These are phyloP conservation scores for Xylaria flabelliformis DNA, from an alignment of 495 filamentous ascomycete species.

Conservation along the genomic window DNA sequence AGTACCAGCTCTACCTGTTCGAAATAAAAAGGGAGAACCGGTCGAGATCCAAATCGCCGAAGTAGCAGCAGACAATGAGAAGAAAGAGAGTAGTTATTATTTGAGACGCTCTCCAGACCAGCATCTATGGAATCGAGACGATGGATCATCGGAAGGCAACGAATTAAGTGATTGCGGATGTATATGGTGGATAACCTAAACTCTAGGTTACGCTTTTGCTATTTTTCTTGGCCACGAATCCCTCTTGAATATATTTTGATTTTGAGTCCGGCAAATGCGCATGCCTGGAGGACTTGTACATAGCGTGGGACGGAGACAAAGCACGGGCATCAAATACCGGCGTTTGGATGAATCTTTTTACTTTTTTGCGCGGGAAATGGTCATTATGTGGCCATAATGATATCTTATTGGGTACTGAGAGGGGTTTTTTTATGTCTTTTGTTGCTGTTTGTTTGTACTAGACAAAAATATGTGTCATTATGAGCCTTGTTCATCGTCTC, in stretches of 20 bases:
- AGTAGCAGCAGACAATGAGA: constrained; percentile 39
- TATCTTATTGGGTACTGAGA: constrained; percentile 14
- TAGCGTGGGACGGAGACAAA: constrained; percentile 31
- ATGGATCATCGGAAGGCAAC: constrained; percentile 5
- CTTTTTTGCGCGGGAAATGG: not conserved
- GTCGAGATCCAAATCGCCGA: constrained; percentile 68
- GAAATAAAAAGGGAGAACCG: constrained; percentile 47
- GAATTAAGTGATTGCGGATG: constrained; percentile 46
- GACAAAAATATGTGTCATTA: constrained; percentile 21
- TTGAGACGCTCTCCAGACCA: constrained; percentile 4
- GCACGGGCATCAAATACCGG: constrained; percentile 24
- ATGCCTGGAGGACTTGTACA: constrained; percentile 26
- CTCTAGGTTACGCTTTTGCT: constrained; percentile 7
- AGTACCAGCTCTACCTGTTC: constrained; percentile 47
- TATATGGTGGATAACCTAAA: constrained; percentile 44
- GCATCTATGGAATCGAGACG: not conserved
- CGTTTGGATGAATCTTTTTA: not conserved
- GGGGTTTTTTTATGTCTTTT: not conserved
- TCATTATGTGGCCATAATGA: not conserved
- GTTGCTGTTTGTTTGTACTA: constrained; percentile 19
- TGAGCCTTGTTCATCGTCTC: not conserved
- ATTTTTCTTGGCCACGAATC: not conserved
- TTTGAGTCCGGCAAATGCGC: constrained; percentile 20
- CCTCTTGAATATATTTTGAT: constrained; percentile 15
- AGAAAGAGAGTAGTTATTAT: constrained; percentile 3